Evolutionary conservation across 2,329 filamentous ascomycete genomes (phyloP).

Genomic region (Trichoderma cornu-damae): DNA sequence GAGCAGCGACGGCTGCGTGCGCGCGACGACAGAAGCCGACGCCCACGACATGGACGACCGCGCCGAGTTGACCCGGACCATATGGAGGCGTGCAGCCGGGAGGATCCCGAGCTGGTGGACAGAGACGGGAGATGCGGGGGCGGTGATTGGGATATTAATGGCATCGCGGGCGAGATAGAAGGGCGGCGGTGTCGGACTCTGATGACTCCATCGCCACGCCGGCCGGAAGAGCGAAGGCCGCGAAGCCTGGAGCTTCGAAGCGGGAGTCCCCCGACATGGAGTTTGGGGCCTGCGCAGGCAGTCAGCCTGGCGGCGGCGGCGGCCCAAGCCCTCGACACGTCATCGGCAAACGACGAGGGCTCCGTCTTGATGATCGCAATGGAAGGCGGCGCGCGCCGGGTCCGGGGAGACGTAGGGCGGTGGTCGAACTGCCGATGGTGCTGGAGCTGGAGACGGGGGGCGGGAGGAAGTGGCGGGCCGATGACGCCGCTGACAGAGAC

Average conservation of each 20-base stretch:
- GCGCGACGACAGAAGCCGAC: constrained; percentile 32
- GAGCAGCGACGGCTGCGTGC: constrained; percentile 36
- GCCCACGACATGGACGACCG: constrained; percentile 40
- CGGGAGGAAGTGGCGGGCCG: constrained; percentile 20
- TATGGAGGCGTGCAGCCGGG: constrained; percentile 44
- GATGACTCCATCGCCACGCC: neutral
- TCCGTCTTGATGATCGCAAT: constrained; percentile 18
- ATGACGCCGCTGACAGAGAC: constrained; percentile 20
- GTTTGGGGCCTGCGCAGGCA: neutral
- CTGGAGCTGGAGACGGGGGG: constrained; percentile 27
- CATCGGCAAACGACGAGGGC: constrained; percentile 15
- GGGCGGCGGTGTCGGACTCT: constrained; percentile 27
- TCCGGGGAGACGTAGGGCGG: neutral
- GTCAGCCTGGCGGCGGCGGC: neutral
- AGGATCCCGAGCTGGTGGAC: constrained; percentile 47
- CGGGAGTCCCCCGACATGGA: neutral
- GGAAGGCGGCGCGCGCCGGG: constrained; percentile 9
- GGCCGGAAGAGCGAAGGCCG: neutral
- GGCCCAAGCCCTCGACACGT: constrained; percentile 17
- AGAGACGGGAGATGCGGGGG: constrained; percentile 44
- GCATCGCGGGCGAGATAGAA: constrained; percentile 35
- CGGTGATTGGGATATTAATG: constrained; percentile 38
- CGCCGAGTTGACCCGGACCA: constrained; percentile 40
- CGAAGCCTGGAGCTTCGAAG: neutral
- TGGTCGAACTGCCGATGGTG: constrained; percentile 29